Base-by-base conservation (phyloP, 768 basidiomycete genomes). In the Amyloporia xantha region DNA sequence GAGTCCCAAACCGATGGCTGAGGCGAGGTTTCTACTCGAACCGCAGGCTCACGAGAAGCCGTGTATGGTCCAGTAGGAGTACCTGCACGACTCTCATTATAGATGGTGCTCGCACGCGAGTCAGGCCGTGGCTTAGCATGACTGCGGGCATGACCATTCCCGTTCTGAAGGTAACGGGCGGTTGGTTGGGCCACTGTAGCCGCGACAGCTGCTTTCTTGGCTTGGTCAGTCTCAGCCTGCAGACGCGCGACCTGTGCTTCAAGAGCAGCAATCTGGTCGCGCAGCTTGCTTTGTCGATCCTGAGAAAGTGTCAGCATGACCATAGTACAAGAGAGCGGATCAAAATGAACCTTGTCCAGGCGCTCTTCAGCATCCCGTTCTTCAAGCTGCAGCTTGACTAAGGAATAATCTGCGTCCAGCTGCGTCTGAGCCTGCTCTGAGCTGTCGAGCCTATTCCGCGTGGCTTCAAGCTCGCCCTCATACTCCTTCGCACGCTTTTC, bases 341-440 rank as follows among this genome's bases (percentile, higher is more conserved):
- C 11, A 11, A 15, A 27, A 45, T 51, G 48, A 63, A 90, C 90
- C 78, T 83, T 76, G 47, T 71, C 62, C 52, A 86, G 62, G 24
- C 86, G 81, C 57, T 80, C 78, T 51, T 85, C 78, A 15, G 81
- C 83, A 55, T 87, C 86, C 48, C 74, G 74, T 57, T 90, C 88
- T 56, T 90, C 86, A 4, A 91, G 73, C 54, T 89, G 86, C 50
- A 84, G 65, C 63, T 75, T 85, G 30, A 73, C 70, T 50, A 86
- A 65, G 7, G 82, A 78, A 55, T 79, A 74, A 56, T 92, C 89
- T 6, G 81, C 76, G 24, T 87, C 85, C 28, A 89, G 65, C 63
- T 86, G 86, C 10, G 68, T 61, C 17, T 79, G 78, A 0, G 70
- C 71, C 59, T 84, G 80, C 54, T 89, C 86, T 7, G 74, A 69